Base-by-base conservation (phyloP, 1,284 basidiomycete species). In the Ceraceosorus guamensis region DNA sequence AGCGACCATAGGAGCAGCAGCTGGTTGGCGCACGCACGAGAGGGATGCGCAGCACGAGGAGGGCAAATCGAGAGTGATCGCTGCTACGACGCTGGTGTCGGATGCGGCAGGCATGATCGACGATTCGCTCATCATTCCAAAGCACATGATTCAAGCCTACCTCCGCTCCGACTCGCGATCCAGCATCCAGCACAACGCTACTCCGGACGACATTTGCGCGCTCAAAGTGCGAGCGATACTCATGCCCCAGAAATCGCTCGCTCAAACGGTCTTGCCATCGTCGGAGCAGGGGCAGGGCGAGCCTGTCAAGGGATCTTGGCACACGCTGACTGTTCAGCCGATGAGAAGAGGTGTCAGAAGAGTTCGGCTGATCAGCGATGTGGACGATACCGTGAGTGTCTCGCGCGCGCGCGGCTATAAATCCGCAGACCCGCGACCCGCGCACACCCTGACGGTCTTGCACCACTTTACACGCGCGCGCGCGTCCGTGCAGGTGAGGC, bases 301-400 rank as follows among this genome's bases (percentile, higher is more conserved):
- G 24, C 24, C 24, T 24, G 44, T 46, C 37, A 31, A 8, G 24
- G 41, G 31, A 14, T 5, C 11, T 18, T 53, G n/a, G 45, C 51
- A 52, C 13, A 48, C 43, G 51, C 48, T 52, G 18, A 24, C 24
- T 24, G 24, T 24, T 3, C 24, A 24, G 24, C 24, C 24, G 24
- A 24, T 24, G 24, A 24, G 24, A 24, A 24, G 24, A 24, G 24
- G 24, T 24, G 24, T 24, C 3, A 24, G 39, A 16, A 1, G 39
- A 52, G 70, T 90, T 11, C 83, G 88, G 6, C 81, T 95, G 53
- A 86, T 96, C 35, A 92, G 89, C 0, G 92, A 97, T 71, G 87
- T 97, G 46, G 92, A 97, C 75, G 92, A 97, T 75, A 97, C 92
- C 0, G 82, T 95, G 61, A 96, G 93, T n/a, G 37, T 41, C 8